These are phyloP conservation scores for Aureobasidium lini DNA, from an alignment of 2,329 filamentous ascomycete species.

Conservation along the genomic window DNA sequence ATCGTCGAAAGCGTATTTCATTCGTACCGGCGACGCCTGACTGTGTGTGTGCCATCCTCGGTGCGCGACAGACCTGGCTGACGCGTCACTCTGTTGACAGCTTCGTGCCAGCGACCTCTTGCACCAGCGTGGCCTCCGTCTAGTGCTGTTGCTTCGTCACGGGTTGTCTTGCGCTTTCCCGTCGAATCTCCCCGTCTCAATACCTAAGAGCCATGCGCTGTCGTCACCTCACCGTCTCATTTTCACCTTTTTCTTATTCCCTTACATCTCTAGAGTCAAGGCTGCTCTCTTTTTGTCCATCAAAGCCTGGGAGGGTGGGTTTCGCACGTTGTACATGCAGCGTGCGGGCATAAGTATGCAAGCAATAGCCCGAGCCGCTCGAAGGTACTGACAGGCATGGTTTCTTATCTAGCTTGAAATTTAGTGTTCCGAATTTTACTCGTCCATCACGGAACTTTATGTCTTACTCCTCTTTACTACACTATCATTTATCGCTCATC, in stretches of 20 bases:
- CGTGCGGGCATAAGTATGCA: slow-evolving; percentile 2
- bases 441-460: not conserved
- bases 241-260: not conserved
- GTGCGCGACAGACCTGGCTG: slow-evolving; percentile 1
- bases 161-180: not conserved
- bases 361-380: not conserved
- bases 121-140: slow-evolving; percentile 2
- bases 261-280: not conserved
- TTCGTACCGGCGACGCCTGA: slow-evolving; percentile 7
- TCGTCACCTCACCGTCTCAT: not conserved
- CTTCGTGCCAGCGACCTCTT: not conserved
- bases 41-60: slow-evolving; percentile 5
- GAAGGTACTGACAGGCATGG: not conserved
- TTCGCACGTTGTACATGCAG: slow-evolving; percentile 2
- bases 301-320: slow-evolving; percentile 11
- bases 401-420: not conserved
- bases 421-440: not conserved
- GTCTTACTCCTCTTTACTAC: not conserved
- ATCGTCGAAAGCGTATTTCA: not conserved
- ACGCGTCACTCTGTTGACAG: not conserved
- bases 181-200: not conserved
- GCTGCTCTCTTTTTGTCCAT: not conserved
- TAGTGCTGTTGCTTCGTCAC: slow-evolving; percentile 9
- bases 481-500: not conserved
- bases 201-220: not conserved